Evolutionary conservation across 805 yeast genomes (phyloP).

Genomic region (Wickerhamiella domercqiae): DNA sequence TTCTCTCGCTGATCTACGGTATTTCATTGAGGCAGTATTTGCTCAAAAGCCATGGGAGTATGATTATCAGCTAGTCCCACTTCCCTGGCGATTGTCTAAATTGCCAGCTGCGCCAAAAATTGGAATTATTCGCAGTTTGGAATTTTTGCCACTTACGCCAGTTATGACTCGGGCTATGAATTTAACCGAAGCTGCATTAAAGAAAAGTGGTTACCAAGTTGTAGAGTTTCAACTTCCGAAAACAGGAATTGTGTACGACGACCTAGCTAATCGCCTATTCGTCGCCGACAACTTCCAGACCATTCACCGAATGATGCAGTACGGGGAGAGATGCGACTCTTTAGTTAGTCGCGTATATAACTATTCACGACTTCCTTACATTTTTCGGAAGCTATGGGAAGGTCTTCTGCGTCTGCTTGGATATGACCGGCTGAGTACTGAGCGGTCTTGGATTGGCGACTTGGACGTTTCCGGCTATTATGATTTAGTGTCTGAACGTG

Average conservation of each 20-base stretch:
- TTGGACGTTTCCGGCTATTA: slow-evolving; percentile 23
- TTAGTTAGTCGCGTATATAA: slow-evolving; percentile 22
- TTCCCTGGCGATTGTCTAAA: slow-evolving; percentile 37
- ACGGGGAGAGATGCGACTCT: slow-evolving; percentile 26
- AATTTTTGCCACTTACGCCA: slow-evolving; percentile 36
- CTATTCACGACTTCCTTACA: slow-evolving; percentile 23
- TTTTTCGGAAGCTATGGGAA: slow-evolving; percentile 24
- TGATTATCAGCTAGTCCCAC: slow-evolving; percentile 30
- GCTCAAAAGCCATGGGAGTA: slow-evolving; percentile 40
- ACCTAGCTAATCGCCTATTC: slow-evolving; percentile 39
- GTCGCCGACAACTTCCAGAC: slow-evolving; percentile 29
- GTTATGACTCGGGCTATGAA: slow-evolving; percentile 29
- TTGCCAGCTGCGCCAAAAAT: slow-evolving; percentile 29
- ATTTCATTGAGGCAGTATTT: slow-evolving; percentile 32
- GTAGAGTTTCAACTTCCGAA: slow-evolving; percentile 34
- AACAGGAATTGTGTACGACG: slow-evolving; percentile 37
- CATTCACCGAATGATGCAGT: slow-evolving; percentile 16
- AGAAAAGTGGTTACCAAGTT: slow-evolving; percentile 33
- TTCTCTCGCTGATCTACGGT: slow-evolving; percentile 33
- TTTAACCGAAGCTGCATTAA: slow-evolving; percentile 27
- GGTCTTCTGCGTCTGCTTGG: slow-evolving; percentile 20
- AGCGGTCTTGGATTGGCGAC: slow-evolving; percentile 17
- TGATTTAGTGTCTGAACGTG: slow-evolving; percentile 24
- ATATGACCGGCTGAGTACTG: slow-evolving; percentile 22
- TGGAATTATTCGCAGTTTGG: slow-evolving; percentile 36